Base-by-base conservation (phyloP, 2,329 filamentous ascomycete species). In the Penicillium sp. region DNA sequence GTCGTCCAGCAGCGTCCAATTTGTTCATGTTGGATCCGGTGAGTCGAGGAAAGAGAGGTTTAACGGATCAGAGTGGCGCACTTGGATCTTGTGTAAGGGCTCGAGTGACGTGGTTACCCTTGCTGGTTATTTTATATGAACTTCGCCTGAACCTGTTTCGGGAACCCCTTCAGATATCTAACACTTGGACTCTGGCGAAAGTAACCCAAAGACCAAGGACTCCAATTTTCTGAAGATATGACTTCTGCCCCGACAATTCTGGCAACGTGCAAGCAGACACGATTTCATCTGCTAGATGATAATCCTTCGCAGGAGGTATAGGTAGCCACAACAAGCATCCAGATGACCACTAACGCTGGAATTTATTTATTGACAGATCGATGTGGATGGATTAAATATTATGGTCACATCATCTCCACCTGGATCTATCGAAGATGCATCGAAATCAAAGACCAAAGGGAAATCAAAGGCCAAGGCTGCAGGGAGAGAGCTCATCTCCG, bases 321-420 rank as follows among this genome's bases (percentile, higher is more conserved):
- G 8, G 18, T 16, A 27, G 23, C 23, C 8, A 6, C 21, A 34
- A 6, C 13, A 37, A 41, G 15, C 18, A 29, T 9, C 16, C 3
- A 34, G 18, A 27, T 51, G 37, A 48, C n/a, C 21, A 34, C 48
- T 44, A 27, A 29, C 23, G 31, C 13, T 35, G 21, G 35, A 32
- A 55, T 32, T 40, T n/a, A 21, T 8, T 25, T 15, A 18, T 37
- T 23, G 8, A 31, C 50, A 87, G 85, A 78, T 89, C 50, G 85
- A 89, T 57, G 81, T 92, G 40, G 87, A 90, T 59, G 87, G 88
- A 45, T 78, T 93, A n/a, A 84, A 79, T 54, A 87, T 92, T 57
- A 82, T 83, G 1, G 82, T 92, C 44, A 78, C 78, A 0, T 79
- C 82, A 1, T 69, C 64, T 2, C 39, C 61, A 1, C 49, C 56